Evolutionary conservation across 2,329 filamentous ascomycete species (phyloP), one percentile per base, ranked within the genome.

Genomic region (Pseudonectria foliicola): DNA sequence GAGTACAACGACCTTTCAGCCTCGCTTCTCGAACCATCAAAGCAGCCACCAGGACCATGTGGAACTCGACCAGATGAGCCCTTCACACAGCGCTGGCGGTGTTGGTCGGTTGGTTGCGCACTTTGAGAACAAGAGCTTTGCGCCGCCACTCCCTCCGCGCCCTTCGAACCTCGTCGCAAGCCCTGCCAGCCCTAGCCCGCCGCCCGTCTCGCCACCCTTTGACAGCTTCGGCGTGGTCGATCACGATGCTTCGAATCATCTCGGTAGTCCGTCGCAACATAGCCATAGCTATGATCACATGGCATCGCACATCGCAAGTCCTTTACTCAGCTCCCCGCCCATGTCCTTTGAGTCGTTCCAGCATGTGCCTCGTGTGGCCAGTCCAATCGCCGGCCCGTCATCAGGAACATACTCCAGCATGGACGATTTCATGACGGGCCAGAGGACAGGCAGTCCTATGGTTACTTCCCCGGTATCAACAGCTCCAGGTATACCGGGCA

Each of bases 21-120:
- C 46, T 26, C 43, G 44, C 35, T 58, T 53, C 42, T 48, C 53
- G 23, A 48, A 56, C 21, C 43, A 48, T 28, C 45, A 37, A 29
- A 37, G 47, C 21, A 36, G 40, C 15, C 31, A 44, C 24, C 25
- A 39, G 28, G 41, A 48, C 33, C 46, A 50, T 41, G 45, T 59
- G 23, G 53, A 60, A 35, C 42, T 59, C 14, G 45, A 51, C 25
- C 42, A 45, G 14, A 46, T 57, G 36, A 43, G 31, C 28, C 29
- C 50, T n/a, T 27, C 40, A 23, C 54, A 55, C 18, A 41, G 31
- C 25, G 43, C 40, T 15, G 44, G 50, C 24, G 54, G 58, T 26
- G 61, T 64, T 32, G 55, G 60, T 29, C 59, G 60, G 29, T 42
- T 66, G 30, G 57, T 64, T 37, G 59, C 62, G 31, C 62, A 63